These are phyloP conservation scores for Metarhizium sp. DNA, from an alignment of 2,329 filamentous ascomycete species.

Conservation along the genomic window DNA sequence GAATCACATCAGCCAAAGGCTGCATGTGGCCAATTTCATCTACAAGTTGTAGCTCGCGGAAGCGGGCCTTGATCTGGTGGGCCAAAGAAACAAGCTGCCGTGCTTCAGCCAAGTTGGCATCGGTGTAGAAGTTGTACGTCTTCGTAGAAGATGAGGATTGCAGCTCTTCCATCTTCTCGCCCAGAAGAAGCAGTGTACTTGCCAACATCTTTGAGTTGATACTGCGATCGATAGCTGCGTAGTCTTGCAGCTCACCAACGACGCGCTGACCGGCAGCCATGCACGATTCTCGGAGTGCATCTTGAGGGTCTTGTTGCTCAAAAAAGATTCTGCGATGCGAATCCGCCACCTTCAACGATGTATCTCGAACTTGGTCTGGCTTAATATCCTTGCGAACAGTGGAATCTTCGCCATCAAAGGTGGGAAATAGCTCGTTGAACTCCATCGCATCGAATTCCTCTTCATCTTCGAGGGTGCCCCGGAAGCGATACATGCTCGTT, in stretches of 20 bases:
- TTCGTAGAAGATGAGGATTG: slow-evolving; percentile 26
- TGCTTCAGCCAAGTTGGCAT: slow-evolving; percentile 67
- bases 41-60: slow-evolving; percentile 58
- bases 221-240: slow-evolving; percentile 21
- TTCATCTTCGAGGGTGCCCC: slow-evolving; percentile 66
- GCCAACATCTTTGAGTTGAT: slow-evolving; percentile 52
- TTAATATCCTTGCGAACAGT: slow-evolving; percentile 20
- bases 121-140: slow-evolving; percentile 80
- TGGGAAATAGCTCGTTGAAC: slow-evolving; percentile 73
- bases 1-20: slow-evolving; percentile 68
- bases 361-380: slow-evolving; percentile 36
- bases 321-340: slow-evolving; percentile 49
- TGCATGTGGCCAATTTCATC: slow-evolving; percentile 64
- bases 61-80: slow-evolving; percentile 59
- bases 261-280: slow-evolving; percentile 32
- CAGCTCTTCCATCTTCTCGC: slow-evolving; percentile 44
- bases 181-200: slow-evolving; percentile 54
- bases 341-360: slow-evolving; percentile 52
- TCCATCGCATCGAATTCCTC: slow-evolving; percentile 67
- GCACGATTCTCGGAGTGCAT: slow-evolving; percentile 35
- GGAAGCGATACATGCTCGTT: slow-evolving; percentile 73
- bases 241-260: slow-evolving; percentile 16
- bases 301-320: slow-evolving; percentile 26
- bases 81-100: slow-evolving; percentile 63
- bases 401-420: slow-evolving; percentile 46